Evolutionary conservation across 768 basidiomycete genomes (phyloP).

Genomic region (Kwoniella dejecticola): DNA sequence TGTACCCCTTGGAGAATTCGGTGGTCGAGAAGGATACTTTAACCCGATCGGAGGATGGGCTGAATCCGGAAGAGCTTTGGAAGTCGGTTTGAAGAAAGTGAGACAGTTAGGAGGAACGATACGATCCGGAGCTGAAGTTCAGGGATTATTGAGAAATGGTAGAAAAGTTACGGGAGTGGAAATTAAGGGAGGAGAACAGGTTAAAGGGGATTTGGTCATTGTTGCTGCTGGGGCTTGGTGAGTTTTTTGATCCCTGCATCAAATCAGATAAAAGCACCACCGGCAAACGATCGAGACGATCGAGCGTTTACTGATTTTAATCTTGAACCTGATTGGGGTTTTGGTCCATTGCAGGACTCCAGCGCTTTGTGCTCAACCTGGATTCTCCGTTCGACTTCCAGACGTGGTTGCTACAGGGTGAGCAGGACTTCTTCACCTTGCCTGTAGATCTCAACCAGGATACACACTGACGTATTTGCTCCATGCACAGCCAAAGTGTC

Average conservation of each 20-base stretch:
- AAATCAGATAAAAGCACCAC: no score
- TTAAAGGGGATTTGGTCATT: constrained; percentile 62
- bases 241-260: constrained; percentile 9
- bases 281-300: no score
- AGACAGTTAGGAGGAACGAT: constrained; percentile 65
- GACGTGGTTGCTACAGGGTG: constrained; percentile 79
- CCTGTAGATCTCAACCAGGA: no score
- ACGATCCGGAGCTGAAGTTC: constrained; percentile 64
- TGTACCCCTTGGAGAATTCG: constrained; percentile 51
- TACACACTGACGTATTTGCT: no score
- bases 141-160: constrained; percentile 58
- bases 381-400: constrained; percentile 56
- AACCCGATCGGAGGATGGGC: constrained; percentile 86
- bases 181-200: constrained; percentile 62
- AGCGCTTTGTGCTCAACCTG: constrained; percentile 67
- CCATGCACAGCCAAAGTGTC: constrained; percentile 75
- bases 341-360: constrained; percentile 67
- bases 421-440: constrained; percentile 25
- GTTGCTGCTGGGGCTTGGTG: constrained; percentile 50
- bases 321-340: no score
- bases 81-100: constrained; percentile 63
- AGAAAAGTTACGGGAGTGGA: constrained; percentile 62
- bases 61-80: constrained; percentile 69
- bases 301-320: no score
- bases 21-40: constrained; percentile 62